A percentile compares a stretch with the other conserved stretches of the same genome.
These are phyloP conservation scores for Lotmaria passim DNA, from an alignment of 208 protist genomes.

Conservation along the genomic window DNA sequence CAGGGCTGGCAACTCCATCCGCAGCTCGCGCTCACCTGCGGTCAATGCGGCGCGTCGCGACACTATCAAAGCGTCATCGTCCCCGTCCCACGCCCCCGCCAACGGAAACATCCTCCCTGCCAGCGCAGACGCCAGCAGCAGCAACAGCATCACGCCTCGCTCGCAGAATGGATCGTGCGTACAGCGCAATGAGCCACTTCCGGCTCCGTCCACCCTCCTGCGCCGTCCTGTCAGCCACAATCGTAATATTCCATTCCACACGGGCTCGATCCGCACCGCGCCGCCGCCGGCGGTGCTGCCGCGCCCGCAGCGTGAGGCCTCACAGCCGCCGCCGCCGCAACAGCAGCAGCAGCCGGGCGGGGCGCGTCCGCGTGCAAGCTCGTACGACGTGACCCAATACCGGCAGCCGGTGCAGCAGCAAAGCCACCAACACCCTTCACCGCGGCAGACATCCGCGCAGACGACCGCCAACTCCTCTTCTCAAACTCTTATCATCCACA, in stretches of 20 bases:
- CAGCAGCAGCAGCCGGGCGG: background rate
- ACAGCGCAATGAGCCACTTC: too few species aligned
- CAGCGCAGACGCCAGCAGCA: background rate
- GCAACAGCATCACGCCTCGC: background rate
- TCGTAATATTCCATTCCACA: conserved; percentile 23
- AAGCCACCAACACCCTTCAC: background rate
- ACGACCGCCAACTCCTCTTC: conserved; percentile 4
- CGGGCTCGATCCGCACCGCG: background rate
- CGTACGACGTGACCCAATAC: background rate
- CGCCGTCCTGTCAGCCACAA: conserved; percentile 3
- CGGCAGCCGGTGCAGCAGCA: conserved; percentile 9
- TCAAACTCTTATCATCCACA: background rate
- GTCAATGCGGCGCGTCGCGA: background rate
- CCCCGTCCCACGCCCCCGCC: background rate
- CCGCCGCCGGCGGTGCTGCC: conserved; percentile 7
- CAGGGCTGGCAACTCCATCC: conserved; percentile 12
- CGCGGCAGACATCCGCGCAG: conserved; percentile 2
- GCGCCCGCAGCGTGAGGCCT: conserved; percentile 16
- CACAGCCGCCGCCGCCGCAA: conserved; percentile 6
- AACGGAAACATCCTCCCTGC: background rate
- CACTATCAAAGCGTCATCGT: background rate
- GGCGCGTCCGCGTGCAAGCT: conserved; percentile 4
- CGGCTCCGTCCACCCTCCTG: background rate
- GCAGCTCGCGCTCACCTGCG: conserved; percentile 2
- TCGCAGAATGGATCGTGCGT: too few species aligned